These are phyloP conservation scores for Chrysanthemum makinoi DNA, from an alignment of 129 eudicot genomes.

Conservation along the genomic window DNA sequence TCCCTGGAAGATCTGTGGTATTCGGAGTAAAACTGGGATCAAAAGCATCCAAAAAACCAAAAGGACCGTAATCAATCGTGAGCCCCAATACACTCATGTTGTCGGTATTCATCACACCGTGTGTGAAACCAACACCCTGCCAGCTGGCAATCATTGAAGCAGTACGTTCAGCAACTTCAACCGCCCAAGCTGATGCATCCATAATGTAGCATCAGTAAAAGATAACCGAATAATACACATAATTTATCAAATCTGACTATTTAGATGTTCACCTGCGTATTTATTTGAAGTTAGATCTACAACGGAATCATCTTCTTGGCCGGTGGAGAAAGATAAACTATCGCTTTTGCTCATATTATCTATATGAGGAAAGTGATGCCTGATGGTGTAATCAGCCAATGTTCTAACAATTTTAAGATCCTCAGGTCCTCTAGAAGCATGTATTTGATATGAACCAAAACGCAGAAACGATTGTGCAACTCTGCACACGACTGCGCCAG, in stretches of 20 bases:
- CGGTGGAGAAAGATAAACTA: conserved; percentile 71
- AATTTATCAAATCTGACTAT: not conserved
- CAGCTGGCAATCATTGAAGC: conserved; percentile 85
- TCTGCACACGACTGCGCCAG: conserved; percentile 98
- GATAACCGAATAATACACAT: conserved; percentile 9
- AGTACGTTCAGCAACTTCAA: conserved; percentile 91
- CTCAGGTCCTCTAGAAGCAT: conserved; percentile 83
- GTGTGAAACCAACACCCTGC: conserved; percentile 99
- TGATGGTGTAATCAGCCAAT: conserved; percentile 87
- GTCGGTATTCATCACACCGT: conserved; percentile 96
- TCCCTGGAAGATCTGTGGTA: conserved; percentile 97
- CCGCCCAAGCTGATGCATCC: conserved; percentile 77
- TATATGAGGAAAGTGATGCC: conserved; percentile 90
- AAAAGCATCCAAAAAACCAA: conserved; percentile 98
- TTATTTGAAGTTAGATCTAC: conserved; percentile 97
- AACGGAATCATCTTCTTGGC: conserved; percentile 57
- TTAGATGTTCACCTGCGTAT: conserved; percentile 66
- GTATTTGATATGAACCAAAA: conserved; percentile 90
- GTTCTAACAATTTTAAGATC: conserved; percentile 71
- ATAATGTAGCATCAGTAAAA: conserved; percentile 8
- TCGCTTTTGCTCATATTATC: conserved; percentile 80
- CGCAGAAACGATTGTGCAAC: conserved; percentile 95
- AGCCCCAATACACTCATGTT: conserved; percentile 98
- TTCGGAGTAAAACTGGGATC: conserved; percentile 99
- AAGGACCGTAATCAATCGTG: conserved; percentile 98